Percentiles rank a stretch among this genome's conserved stretches.
Conservation (phyloP, 2,329 filamentous ascomycete species). For the Fusarium sambucinum region DNA sequence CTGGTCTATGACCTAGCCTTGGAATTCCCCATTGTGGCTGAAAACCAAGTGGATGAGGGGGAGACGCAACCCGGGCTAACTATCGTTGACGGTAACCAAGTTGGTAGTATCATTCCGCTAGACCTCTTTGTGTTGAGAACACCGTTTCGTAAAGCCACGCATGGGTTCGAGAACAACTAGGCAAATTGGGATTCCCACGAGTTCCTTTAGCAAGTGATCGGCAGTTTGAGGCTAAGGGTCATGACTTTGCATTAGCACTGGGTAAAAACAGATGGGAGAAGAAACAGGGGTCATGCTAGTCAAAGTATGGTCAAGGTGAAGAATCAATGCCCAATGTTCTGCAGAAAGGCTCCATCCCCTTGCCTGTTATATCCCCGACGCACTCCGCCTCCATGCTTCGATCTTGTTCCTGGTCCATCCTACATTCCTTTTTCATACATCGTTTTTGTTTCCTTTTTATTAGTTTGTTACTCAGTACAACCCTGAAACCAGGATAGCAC, state of each 20-base stretch:
- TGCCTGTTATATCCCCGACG: conserved; percentile 13
- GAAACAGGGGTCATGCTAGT: conserved; percentile 15
- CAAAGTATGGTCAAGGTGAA: background rate
- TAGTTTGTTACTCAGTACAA: too few relatives aligned
- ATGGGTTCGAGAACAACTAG: background rate
- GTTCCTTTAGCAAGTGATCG: conserved; percentile 5
- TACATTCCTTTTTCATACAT: conserved; percentile 13
- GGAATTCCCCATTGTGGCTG: background rate
- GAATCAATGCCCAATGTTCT: background rate
- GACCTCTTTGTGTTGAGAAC: background rate
- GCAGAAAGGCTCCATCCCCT: background rate
- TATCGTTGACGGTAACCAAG: background rate
- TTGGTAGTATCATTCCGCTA: background rate
- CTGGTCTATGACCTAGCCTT: background rate
- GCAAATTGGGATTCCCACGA: background rate
- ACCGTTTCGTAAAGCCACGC: background rate
- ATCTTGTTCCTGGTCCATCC: background rate
- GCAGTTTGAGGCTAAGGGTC: background rate
- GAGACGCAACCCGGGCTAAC: background rate
- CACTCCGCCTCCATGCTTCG: background rate
- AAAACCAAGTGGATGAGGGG: background rate
- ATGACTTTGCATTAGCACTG: background rate
- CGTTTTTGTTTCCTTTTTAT: background rate
- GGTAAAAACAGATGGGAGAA: background rate
- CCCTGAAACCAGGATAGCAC: background rate